Conservation (phyloP, 257 asterid genomes). For the Anisodus tanguticus region DNA sequence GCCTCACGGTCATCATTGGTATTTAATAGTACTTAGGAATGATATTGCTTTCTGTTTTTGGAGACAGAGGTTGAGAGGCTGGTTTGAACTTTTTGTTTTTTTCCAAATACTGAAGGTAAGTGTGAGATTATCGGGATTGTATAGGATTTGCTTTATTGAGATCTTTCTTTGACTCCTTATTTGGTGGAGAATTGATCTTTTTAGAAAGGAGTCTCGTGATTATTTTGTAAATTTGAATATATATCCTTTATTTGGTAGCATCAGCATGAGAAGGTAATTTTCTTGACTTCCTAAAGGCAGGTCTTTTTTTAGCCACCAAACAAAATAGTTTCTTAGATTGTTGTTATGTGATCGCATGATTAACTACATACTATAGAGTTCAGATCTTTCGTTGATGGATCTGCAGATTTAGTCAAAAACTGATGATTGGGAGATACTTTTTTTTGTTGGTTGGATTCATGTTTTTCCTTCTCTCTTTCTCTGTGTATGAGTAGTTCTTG, state of each 20-base stretch:
- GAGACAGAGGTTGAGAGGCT: not conserved
- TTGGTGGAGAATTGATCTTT: conserved; percentile 11
- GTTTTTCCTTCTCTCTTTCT: not conserved
- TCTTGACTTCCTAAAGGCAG: not conserved
- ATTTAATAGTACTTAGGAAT: conserved; percentile 2
- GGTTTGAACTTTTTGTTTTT: not conserved
- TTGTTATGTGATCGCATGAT: not conserved
- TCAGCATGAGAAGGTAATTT: not conserved
- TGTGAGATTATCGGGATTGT: not conserved
- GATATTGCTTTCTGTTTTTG: not conserved
- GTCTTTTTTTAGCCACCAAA: not conserved
- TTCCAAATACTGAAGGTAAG: not conserved
- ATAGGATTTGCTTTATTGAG: not conserved
- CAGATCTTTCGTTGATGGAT: conserved; percentile 5
- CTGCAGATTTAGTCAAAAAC: conserved; percentile 22
- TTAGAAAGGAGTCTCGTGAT: not conserved
- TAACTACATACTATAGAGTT: not conserved
- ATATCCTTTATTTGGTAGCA: not conserved
- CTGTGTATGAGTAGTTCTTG: conserved; percentile 8
- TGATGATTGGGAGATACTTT: not conserved
- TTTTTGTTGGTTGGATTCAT: not conserved
- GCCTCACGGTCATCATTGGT: not conserved
- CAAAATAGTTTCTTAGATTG: not conserved
- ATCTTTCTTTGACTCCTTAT: conserved; percentile 7
- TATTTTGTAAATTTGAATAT: not conserved